Conservation (phyloP, 2,329 filamentous ascomycete species). For the Fonsecaea monophora region DNA sequence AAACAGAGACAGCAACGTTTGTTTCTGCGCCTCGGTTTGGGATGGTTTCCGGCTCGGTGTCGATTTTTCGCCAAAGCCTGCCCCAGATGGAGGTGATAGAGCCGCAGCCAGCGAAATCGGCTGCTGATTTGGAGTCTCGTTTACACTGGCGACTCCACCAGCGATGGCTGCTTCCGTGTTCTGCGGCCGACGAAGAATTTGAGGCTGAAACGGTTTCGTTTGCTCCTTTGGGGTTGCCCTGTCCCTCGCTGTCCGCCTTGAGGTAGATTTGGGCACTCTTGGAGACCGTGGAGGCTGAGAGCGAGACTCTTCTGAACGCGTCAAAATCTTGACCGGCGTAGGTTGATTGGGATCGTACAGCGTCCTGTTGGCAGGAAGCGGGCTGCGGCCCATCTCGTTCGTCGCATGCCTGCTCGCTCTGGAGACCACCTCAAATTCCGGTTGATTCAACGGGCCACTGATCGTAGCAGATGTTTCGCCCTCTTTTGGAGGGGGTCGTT, state of each 20-base stretch:
- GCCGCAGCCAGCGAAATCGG: slow-evolving; percentile 1
- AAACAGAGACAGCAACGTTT: slow-evolving; percentile 67
- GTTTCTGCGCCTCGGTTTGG: slow-evolving; percentile 47
- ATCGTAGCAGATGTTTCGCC: slow-evolving; percentile 48
- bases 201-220: slow-evolving; percentile 58
- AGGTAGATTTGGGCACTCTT: slow-evolving; percentile 22
- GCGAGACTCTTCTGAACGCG: slow-evolving; percentile 37
- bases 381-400: slow-evolving; percentile 35
- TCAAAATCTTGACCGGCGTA: slow-evolving; percentile 41
- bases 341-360: slow-evolving; percentile 39
- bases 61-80: slow-evolving; percentile 12
- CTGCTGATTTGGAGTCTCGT: slow-evolving; percentile 27
- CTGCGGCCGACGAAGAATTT: slow-evolving; percentile 60
- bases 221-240: slow-evolving; percentile 37
- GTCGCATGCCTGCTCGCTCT: slow-evolving; percentile 18
- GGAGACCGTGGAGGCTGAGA: slow-evolving; percentile 31
- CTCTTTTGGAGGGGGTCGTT: slow-evolving; percentile 31
- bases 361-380: slow-evolving; percentile 33
- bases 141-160: slow-evolving; percentile 23
- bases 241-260: slow-evolving; percentile 27
- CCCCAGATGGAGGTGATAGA: slow-evolving; percentile 5
- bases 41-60: slow-evolving; percentile 31
- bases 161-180: slow-evolving; percentile 41
- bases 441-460: slow-evolving; percentile 49
- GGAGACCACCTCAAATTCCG: slow-evolving; percentile 47